A percentile compares a stretch with the other conserved stretches of the same genome.
Conservation (phyloP, 2,329 filamentous ascomycete genomes). For the Sporothrix brunneoviolacea region DNA sequence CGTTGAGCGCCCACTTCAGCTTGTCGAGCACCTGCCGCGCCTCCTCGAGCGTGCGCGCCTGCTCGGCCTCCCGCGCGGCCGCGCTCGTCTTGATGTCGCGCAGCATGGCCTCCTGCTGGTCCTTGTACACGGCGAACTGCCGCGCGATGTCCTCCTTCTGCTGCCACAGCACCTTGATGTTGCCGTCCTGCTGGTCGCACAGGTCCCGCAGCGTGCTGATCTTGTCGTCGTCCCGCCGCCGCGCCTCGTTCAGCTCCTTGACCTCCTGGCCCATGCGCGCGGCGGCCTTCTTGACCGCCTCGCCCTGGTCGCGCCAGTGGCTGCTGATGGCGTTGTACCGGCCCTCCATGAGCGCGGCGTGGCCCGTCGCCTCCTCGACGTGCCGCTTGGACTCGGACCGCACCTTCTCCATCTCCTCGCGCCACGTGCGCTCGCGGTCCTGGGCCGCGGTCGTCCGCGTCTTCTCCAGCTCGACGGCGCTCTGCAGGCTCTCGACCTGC, state of each 20-base stretch:
- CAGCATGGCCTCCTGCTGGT: constrained; percentile 55
- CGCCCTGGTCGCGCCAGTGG: constrained; percentile 61
- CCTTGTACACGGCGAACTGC: constrained; percentile 59
- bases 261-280: constrained; percentile 48
- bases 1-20: constrained; percentile 65
- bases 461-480: constrained; percentile 57
- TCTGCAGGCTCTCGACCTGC: constrained; percentile 63
- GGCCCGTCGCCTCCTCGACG: constrained; percentile 58
- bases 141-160: constrained; percentile 56
- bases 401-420: constrained; percentile 56
- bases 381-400: constrained; percentile 53
- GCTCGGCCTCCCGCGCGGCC: constrained; percentile 51
- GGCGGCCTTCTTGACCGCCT: constrained; percentile 50
- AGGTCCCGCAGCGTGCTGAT: constrained; percentile 60
- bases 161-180: constrained; percentile 52
- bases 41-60: constrained; percentile 52
- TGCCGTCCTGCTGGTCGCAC: constrained; percentile 65
- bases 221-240: constrained; percentile 54
- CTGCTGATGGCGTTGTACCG: constrained; percentile 61
- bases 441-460: constrained; percentile 53
- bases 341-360: constrained; percentile 62
- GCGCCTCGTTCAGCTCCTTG: constrained; percentile 45
- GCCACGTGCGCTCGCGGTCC: constrained; percentile 55
- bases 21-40: constrained; percentile 56
- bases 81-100: constrained; percentile 53